These are phyloP conservation scores for Penicillium sp. DNA, from an alignment of 2,329 filamentous ascomycete species.

Conservation along the genomic window DNA sequence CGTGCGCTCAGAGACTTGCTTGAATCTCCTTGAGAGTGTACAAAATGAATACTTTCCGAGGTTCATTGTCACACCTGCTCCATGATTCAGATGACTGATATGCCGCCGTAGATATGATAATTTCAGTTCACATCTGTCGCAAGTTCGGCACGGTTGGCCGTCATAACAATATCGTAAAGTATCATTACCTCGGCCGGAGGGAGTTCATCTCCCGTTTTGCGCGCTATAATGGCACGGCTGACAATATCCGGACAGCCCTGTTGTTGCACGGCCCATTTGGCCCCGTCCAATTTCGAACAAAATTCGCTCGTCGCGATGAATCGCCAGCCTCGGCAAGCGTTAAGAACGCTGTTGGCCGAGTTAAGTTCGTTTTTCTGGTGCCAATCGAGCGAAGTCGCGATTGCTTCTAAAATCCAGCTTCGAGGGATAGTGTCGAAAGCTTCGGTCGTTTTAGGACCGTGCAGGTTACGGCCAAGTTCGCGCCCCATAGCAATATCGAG, in stretches of 20 bases:
- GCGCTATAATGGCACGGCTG: conserved; percentile 13
- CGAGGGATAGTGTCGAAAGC: conserved; percentile 14
- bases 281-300: conserved; percentile 15
- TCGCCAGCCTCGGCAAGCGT: conserved; percentile 16
- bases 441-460: conserved; percentile 9
- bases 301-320: conserved; percentile 12
- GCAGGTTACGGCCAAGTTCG: conserved; percentile 15
- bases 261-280: conserved; percentile 17
- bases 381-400: conserved; percentile 14
- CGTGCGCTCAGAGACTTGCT: too few relatives aligned
- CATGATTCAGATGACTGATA: too few relatives aligned
- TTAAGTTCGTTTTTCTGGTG: conserved; percentile 16
- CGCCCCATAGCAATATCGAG: conserved; percentile 18
- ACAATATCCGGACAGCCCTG: conserved; percentile 17
- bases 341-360: conserved; percentile 15
- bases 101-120: too few relatives aligned
- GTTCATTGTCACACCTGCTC: too few relatives aligned
- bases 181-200: conserved; percentile 11
- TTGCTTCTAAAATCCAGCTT: conserved; percentile 14
- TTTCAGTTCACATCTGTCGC: neutral
- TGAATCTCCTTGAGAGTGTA: too few relatives aligned
- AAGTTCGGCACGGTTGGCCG: conserved; percentile 8
- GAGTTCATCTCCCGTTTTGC: conserved; percentile 13
- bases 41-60: too few relatives aligned
- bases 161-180: conserved; percentile 17